Evolutionary conservation across 441 rosid genomes (phyloP).

Genomic region (Arabidopsis lyrata): DNA sequence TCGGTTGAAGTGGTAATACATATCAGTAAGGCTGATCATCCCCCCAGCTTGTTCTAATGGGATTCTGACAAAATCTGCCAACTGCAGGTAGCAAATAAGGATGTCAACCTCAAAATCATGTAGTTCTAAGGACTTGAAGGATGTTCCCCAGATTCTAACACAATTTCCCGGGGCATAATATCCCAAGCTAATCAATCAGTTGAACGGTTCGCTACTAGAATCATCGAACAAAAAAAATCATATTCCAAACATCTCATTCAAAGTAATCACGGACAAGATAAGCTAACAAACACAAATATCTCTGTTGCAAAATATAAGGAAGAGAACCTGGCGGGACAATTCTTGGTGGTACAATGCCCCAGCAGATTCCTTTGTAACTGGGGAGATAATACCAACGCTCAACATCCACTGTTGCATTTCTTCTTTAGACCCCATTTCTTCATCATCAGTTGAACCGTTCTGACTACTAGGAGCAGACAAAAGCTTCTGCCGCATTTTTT

Average conservation of each 20-base stretch:
- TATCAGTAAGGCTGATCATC: slow-evolving; percentile 92
- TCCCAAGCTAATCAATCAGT: slow-evolving; percentile 6
- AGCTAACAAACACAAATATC: slow-evolving; percentile 34
- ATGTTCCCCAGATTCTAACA: slow-evolving; percentile 5
- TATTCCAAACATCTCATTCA: not conserved
- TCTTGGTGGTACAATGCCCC: slow-evolving; percentile 95
- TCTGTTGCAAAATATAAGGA: slow-evolving; percentile 22
- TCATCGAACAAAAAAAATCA: not conserved
- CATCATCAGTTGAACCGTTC: slow-evolving; percentile 61
- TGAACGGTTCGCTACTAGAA: slow-evolving; percentile 12
- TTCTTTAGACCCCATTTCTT: slow-evolving; percentile 89
- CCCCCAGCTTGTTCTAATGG: slow-evolving; percentile 93
- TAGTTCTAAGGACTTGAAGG: slow-evolving; percentile 18
- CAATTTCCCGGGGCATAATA: not conserved
- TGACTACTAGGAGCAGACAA: slow-evolving; percentile 73
- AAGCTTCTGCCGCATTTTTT: slow-evolving; percentile 92
- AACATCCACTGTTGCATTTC: slow-evolving; percentile 94
- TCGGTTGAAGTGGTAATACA: slow-evolving; percentile 94
- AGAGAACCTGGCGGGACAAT: slow-evolving; percentile 82
- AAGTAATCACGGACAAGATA: slow-evolving; percentile 3
- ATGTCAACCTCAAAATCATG: slow-evolving; percentile 17
- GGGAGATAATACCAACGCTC: slow-evolving; percentile 96
- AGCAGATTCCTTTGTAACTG: slow-evolving; percentile 94
- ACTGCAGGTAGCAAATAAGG: slow-evolving; percentile 52
- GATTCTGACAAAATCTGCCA: slow-evolving; percentile 93